Evolutionary conservation across 176 grass and related monocot species (phyloP), one percentile per base, ranked within the genome.

Genomic region (Oryza glaberrima): DNA sequence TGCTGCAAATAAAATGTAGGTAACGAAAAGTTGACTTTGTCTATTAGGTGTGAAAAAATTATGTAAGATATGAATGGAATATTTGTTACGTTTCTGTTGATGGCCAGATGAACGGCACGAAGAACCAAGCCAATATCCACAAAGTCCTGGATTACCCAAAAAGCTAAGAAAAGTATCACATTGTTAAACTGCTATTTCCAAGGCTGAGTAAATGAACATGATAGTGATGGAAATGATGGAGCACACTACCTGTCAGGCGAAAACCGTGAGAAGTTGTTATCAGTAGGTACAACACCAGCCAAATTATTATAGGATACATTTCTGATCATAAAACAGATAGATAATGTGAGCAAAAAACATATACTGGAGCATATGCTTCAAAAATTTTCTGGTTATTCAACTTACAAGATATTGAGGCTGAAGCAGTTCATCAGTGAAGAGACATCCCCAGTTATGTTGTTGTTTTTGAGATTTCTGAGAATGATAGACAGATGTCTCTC

Each of bases 241-340:
- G 75, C 65, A 84, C 40, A 54, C 6, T 81, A 99, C 97, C 97
- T 96, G 20, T 96, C 92, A 73, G 90, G 84, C 46, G 82, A 89
- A 88, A 99, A 99, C 82, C 97, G 81, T n/a, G 97, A 86, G 73
- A 99, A 99, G 75, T 99, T 99, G 48, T 92, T 91, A 41, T 85
- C 88, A 2, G 88, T 88, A 58, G 97, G 90, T 76, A 99, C 87
- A 82, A 87, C 78, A 77, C 97, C 97, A 63, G 74, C 90, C 28
- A 99, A 91, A 89, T 86, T 92, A 86, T 99, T 99, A 83, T 88
- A 89, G 2, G 97, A 99, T 20, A 96, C 88, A 86, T 99, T 99
- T 86, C 97, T 99, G 94, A 72, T 83, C 69, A 77, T 0, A 60
- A 28, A 70, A 67, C 26, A 32, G 72, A 10, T 49, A n/a, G 4